These are phyloP conservation scores for Isabelozyma heimii DNA, from an alignment of 805 yeast genomes.

Conservation along the genomic window DNA sequence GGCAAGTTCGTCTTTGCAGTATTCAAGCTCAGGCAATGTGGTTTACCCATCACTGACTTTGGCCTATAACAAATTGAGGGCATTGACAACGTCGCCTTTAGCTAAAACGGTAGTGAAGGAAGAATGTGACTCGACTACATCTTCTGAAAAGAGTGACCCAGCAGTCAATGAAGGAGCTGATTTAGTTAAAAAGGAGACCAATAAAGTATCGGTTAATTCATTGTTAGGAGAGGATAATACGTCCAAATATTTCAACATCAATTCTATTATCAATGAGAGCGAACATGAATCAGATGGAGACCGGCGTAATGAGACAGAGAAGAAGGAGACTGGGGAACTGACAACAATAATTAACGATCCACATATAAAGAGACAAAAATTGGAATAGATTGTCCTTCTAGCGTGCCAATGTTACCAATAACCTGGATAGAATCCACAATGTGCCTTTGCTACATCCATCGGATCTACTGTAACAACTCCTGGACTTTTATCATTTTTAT, in stretches of 20 bases:
- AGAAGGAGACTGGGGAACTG: not conserved
- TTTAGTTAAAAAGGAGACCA: conserved; percentile 1
- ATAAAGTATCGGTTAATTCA: conserved; percentile 22
- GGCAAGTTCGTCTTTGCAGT: conserved; percentile 2
- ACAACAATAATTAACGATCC: not conserved
- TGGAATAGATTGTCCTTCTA: not conserved
- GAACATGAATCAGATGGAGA: conserved; percentile 4
- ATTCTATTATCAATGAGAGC: conserved; percentile 9
- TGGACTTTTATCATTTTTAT: not conserved
- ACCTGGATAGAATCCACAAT: too few species aligned
- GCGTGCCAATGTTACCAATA: too few species aligned
- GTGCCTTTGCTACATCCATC: too few species aligned
- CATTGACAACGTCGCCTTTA: conserved; percentile 16
- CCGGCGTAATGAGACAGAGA: not conserved
- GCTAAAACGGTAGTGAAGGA: conserved; percentile 4
- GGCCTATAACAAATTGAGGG: conserved; percentile 4
- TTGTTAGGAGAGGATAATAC: conserved; percentile 12
- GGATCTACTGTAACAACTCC: too few species aligned
- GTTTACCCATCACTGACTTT: conserved; percentile 9
- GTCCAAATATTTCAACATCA: conserved; percentile 4
- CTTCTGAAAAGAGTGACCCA: not conserved
- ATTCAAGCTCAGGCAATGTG: conserved; percentile 1
- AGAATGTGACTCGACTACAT: not conserved
- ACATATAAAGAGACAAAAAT: not conserved
- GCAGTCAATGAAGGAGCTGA: not conserved